A percentile compares a stretch with the other conserved stretches of the same genome.
These are phyloP conservation scores for Ceratobasidium sp. DNA, from an alignment of 1,284 basidiomycete species.

Conservation along the genomic window DNA sequence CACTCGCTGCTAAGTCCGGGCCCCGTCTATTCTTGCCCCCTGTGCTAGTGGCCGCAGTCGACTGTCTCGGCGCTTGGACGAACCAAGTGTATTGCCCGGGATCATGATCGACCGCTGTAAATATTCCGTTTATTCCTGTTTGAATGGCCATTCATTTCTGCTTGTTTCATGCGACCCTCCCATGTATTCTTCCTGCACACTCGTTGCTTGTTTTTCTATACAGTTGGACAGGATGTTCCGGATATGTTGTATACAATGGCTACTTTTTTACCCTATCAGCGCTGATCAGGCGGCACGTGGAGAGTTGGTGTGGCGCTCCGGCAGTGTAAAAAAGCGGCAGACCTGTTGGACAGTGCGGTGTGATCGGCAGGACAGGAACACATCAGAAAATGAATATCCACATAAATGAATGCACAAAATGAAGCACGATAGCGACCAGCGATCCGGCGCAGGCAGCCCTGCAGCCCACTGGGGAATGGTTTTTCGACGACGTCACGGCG, in stretches of 20 bases:
- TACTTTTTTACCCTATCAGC: too few relatives aligned
- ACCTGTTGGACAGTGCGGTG: not conserved
- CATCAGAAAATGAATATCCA: not conserved
- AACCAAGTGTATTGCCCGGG: not conserved
- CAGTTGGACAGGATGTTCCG: too few relatives aligned
- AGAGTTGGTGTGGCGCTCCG: constrained; percentile 6
- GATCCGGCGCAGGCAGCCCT: not conserved
- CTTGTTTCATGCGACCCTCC: not conserved
- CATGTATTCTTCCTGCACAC: not conserved
- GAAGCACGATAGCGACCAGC: not conserved
- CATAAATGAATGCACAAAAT: not conserved
- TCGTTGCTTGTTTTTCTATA: not conserved
- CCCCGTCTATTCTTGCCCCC: not conserved
- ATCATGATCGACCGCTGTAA: constrained; percentile 2
- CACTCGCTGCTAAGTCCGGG: not conserved
- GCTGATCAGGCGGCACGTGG: not conserved
- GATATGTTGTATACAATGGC: too few relatives aligned
- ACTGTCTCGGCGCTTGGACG: too few relatives aligned
- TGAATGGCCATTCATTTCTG: not conserved
- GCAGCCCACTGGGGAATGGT: constrained; percentile 1
- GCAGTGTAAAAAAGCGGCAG: too few relatives aligned
- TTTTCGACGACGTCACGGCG: not conserved
- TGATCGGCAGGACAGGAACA: constrained; percentile 17
- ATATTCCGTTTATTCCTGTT: not conserved
- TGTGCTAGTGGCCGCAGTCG: too few relatives aligned